Percentiles rank a stretch among this genome's conserved stretches.
These are phyloP conservation scores for Gastrolobium villosum DNA, from an alignment of 306 rosid species.

Conservation along the genomic window DNA sequence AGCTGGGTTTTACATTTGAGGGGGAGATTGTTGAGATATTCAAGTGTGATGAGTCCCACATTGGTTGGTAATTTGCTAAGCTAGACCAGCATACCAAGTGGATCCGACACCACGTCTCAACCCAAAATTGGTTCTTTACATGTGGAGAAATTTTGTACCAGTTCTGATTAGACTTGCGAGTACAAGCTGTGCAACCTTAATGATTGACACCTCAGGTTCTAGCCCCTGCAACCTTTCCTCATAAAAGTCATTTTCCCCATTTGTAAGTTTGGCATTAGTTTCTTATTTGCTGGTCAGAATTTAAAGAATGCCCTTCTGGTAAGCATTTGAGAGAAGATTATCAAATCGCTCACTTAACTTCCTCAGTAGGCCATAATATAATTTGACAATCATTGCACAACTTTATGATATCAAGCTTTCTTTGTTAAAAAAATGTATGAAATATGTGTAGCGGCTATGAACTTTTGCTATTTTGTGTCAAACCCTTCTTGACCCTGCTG, in stretches of 20 bases:
- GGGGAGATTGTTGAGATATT: no score
- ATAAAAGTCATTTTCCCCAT: neutral
- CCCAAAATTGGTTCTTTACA: no score
- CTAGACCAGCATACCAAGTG: no score
- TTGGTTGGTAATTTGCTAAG: no score
- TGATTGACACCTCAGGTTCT: neutral
- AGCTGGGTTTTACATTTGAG: no score
- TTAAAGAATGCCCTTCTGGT: neutral
- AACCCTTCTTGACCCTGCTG: slow-evolving; percentile 23
- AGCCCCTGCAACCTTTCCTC: neutral
- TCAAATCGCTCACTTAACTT: slow-evolving; percentile 29
- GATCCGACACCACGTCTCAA: no score
- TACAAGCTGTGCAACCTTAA: neutral
- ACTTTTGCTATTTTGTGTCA: slow-evolving; percentile 32
- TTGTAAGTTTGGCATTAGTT: neutral
- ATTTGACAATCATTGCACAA: neutral
- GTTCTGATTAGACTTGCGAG: neutral
- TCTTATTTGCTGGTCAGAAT: neutral
- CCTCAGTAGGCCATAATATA: slow-evolving; percentile 14
- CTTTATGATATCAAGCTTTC: neutral
- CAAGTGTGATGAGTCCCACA: no score
- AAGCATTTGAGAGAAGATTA: slow-evolving; percentile 1
- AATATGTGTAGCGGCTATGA: slow-evolving; percentile 6
- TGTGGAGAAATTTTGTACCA: neutral
- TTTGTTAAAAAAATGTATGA: slow-evolving; percentile 18